A percentile compares a stretch with the other conserved stretches of the same genome.
Evolutionary conservation across 2,329 filamentous ascomycete genomes (phyloP).

Genomic region (Diaporthe aspalathi): DNA sequence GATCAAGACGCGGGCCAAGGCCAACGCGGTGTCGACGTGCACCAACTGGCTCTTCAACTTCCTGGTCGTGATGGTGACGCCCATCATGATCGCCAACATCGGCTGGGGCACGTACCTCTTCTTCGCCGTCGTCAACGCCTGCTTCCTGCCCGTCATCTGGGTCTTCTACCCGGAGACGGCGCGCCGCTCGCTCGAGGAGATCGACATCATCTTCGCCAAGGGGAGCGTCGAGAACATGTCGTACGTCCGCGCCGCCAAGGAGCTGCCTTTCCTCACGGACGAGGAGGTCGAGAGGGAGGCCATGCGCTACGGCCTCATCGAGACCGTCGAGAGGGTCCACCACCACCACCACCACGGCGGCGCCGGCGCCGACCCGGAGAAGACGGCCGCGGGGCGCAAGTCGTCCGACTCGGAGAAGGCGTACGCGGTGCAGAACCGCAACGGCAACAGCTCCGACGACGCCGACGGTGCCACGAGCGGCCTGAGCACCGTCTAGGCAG

Average conservation of each 20-base stretch:
- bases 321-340: slow-evolving; percentile 38
- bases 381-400: slow-evolving; percentile 23
- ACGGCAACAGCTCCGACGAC: slow-evolving; percentile 32
- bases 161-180: slow-evolving; percentile 67
- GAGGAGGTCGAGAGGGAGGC: slow-evolving; percentile 65
- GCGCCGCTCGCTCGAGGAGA: slow-evolving; percentile 71
- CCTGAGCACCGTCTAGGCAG: not conserved
- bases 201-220: slow-evolving; percentile 72
- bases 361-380: slow-evolving; percentile 5
- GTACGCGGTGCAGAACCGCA: slow-evolving; percentile 24
- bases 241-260: slow-evolving; percentile 68
- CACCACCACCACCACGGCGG: slow-evolving; percentile 5
- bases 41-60: slow-evolving; percentile 73
- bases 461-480: not conserved
- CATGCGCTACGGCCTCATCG: slow-evolving; percentile 46
- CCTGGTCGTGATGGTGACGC: slow-evolving; percentile 75
- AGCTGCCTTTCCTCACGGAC: slow-evolving; percentile 64
- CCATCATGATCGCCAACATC: slow-evolving; percentile 70
- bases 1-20: slow-evolving; percentile 69
- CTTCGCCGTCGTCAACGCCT: slow-evolving; percentile 65
- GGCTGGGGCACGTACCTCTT: slow-evolving; percentile 67
- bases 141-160: slow-evolving; percentile 63
- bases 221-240: slow-evolving; percentile 68
- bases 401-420: slow-evolving; percentile 37
- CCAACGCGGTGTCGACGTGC: slow-evolving; percentile 72